phyloP scores from a whole-genome alignment of 768 basidiomycete genomes.

The Naganishia vaughanmartiniae region DNA sequence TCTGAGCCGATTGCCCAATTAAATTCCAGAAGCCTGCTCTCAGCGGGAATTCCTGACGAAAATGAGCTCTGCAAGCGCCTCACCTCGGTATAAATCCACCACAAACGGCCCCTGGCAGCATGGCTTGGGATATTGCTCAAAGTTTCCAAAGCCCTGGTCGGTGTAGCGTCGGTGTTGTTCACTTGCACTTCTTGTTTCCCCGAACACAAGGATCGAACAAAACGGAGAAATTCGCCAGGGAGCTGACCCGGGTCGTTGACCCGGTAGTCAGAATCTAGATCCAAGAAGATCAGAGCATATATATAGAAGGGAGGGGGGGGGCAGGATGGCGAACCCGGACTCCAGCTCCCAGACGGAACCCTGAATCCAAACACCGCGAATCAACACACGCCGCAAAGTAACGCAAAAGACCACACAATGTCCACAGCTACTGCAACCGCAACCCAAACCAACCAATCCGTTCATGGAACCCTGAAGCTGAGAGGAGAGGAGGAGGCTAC shows the following conservation, averaged over 20 bases:
- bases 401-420: neutral
- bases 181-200: neutral
- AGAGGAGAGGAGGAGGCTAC: conserved; percentile 2
- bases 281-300: too few species aligned
- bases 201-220: neutral
- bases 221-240: neutral
- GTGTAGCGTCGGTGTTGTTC: neutral
- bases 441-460: conserved; percentile 4
- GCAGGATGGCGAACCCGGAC: neutral
- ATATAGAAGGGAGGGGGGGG: neutral
- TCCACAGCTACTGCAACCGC: conserved; percentile 12
- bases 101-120: too few species aligned
- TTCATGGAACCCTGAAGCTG: conserved; percentile 23
- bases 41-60: too few species aligned
- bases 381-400: neutral
- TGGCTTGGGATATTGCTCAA: too few species aligned
- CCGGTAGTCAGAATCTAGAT: too few species aligned
- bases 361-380: neutral
- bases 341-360: neutral
- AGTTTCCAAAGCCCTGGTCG: too few species aligned
- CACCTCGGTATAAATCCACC: too few species aligned
- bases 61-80: too few species aligned
- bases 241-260: too few species aligned
- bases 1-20: too few species aligned
- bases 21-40: too few species aligned